phyloP scores from a whole-genome alignment of 371 early-diverging fungal species.

The Saksenaea vasiformis region DNA sequence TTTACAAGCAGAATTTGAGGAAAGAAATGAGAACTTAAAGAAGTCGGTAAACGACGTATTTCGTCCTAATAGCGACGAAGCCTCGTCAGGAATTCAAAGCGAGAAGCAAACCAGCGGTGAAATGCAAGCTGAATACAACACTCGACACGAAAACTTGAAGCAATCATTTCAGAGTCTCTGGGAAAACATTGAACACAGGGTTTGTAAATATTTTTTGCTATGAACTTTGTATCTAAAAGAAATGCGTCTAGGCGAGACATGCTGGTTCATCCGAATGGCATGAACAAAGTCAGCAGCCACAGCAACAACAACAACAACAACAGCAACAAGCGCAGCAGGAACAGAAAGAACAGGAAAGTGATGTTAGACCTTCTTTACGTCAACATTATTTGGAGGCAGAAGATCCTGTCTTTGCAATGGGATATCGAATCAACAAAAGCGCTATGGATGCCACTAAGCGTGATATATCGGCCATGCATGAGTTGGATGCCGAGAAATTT shows the following conservation, averaged over 20 bases:
- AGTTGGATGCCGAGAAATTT: slow-evolving; percentile 14
- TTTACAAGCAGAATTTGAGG: background rate
- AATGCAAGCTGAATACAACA: background rate
- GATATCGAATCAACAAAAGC: slow-evolving; percentile 13
- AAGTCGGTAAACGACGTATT: background rate
- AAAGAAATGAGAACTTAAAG: background rate
- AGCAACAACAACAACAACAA: background rate
- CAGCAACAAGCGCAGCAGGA: background rate
- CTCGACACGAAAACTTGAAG: background rate
- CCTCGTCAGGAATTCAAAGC: background rate
- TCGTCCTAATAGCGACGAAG: background rate
- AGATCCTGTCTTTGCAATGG: slow-evolving; percentile 1
- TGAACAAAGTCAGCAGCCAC: background rate
- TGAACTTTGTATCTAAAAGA: background rate
- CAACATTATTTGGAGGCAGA: background rate
- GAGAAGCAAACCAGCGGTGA: background rate
- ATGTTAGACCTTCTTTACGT: background rate
- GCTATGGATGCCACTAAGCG: slow-evolving; percentile 21
- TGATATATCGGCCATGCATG: slow-evolving; percentile 16
- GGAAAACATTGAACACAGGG: background rate
- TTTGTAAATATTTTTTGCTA: background rate
- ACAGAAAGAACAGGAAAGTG: background rate
- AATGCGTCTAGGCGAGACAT: background rate
- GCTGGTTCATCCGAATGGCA: slow-evolving; percentile 1
- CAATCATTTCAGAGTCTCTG: background rate